Evolutionary conservation across 352 stramenopile genomes (phyloP).

Genomic region (Phytophthora quininea): DNA sequence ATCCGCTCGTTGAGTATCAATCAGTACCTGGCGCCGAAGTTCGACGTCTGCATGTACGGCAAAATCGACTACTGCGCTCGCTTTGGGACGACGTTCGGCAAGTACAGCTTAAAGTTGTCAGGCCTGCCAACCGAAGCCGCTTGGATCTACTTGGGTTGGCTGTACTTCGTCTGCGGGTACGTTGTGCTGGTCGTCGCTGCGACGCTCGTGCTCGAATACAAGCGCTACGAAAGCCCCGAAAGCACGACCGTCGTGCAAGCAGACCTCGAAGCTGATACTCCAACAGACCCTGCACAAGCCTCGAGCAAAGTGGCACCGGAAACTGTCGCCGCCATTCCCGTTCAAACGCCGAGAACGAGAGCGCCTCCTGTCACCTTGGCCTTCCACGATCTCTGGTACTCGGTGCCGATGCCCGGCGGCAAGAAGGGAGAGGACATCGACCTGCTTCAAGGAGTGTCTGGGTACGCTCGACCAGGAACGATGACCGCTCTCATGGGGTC

Average conservation of each 20-base stretch:
- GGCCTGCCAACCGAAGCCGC: conserved; percentile 46
- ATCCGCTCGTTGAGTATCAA: conserved; percentile 70
- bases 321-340: conserved; percentile 20
- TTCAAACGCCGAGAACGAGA: conserved; percentile 23
- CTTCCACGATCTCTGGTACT: conserved; percentile 66
- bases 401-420: conserved; percentile 49
- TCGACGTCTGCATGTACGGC: conserved; percentile 50
- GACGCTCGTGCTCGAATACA: conserved; percentile 55
- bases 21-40: conserved; percentile 56
- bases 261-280: conserved; percentile 36
- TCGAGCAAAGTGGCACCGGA: conserved; percentile 15
- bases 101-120: conserved; percentile 59
- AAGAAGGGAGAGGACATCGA: conserved; percentile 60
- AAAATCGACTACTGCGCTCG: conserved; percentile 59
- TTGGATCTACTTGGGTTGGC: conserved; percentile 69
- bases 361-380: conserved; percentile 46
- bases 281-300: conserved; percentile 5
- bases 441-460: conserved; percentile 83
- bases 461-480: conserved; percentile 57
- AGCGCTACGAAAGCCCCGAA: conserved; percentile 53
- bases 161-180: conserved; percentile 58
- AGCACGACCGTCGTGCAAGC: conserved; percentile 48
- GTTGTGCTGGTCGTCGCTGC: conserved; percentile 48
- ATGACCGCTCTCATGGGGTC: conserved; percentile 82
- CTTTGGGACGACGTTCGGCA: conserved; percentile 40